Evolutionary conservation across 495 filamentous ascomycete species (phyloP), one percentile per base, ranked within the genome.

Genomic region (Darksidea phi): DNA sequence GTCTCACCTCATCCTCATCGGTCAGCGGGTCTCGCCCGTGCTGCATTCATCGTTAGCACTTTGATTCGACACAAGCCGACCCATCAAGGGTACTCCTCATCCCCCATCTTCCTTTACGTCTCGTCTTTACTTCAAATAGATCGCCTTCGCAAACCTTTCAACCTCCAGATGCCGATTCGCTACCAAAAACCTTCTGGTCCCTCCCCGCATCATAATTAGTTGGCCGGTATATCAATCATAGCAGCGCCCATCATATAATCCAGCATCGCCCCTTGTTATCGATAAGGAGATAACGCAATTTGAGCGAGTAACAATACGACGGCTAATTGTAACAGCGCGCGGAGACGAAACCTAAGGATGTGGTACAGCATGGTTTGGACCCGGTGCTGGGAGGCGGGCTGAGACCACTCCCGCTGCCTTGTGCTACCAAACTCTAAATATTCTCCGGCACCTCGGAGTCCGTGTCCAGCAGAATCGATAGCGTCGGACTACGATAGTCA

Each of bases 151-250:
- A 15, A 43, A 3, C 18, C 41, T 20, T 43, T 43, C 41, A 43
- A 43, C 41, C 41, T 15, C 3, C 41, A 4, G 6, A 15, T 13
- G 21, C 32, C 13, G n/a, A 24, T 42, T 43, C 41, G 41, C 18
- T 43, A 43, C 41, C 41, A 20, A 15, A 20, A 15, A 6, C 41
- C 18, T n/a, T n/a, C 13, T 43, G 36, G 42, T 21, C 23, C 51
- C 24, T 54, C 51, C 11, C 48, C 18, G 25, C 34, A 59, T 46
- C 21, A 5, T n/a, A 4, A 34, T 63, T 52, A 63, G 51, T 47
- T 37, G 53, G n/a, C 42, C 48, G 61, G 55, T 54, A 64, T 64
- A 59, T 58, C 17, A 17, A 24, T 13, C 32, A 28, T 48, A 48
- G 38, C 46, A 26, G 11, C 55, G 25, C 23, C 28, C 46, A 24